These are phyloP conservation scores for Trametes versicolor DNA, from an alignment of 1,284 basidiomycete species.

Conservation along the genomic window DNA sequence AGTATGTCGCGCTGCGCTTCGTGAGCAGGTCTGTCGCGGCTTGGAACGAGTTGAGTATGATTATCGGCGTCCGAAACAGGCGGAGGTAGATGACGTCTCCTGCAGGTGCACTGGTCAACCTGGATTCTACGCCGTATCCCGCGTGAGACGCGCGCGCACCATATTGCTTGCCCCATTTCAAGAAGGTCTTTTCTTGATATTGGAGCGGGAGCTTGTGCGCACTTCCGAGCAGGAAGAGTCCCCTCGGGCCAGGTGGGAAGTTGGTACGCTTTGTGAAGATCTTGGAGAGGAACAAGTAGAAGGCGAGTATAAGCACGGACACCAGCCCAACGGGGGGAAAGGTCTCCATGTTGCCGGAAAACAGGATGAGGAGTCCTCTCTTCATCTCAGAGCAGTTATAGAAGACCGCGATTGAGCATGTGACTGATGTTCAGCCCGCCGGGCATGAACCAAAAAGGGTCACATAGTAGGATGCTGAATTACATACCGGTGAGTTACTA, in stretches of 20 bases:
- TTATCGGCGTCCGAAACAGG: conserved; percentile 25
- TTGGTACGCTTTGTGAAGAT: background rate
- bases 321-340: background rate
- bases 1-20: conserved; percentile 38
- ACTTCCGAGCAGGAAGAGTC: conserved; percentile 29
- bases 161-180: conserved; percentile 25
- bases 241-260: conserved; percentile 27
- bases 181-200: conserved; percentile 23
- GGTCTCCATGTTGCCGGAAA: background rate
- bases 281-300: background rate
- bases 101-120: background rate
- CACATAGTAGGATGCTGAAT: too few species aligned
- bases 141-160: conserved; percentile 14
- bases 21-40: conserved; percentile 36
- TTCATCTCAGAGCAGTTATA: background rate
- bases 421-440: background rate
- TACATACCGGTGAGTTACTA: too few species aligned
- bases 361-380: background rate
- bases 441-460: too few species aligned
- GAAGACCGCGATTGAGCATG: background rate
- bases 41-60: conserved; percentile 35
- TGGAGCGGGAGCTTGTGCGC: conserved; percentile 22
- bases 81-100: conserved; percentile 35
- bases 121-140: background rate
- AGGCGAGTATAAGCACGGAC: background rate